A percentile compares a stretch with the other conserved stretches of the same genome.
These are phyloP conservation scores for Amoebophrya sp. DNA, from an alignment of 169 alveolate species.

Conservation along the genomic window DNA sequence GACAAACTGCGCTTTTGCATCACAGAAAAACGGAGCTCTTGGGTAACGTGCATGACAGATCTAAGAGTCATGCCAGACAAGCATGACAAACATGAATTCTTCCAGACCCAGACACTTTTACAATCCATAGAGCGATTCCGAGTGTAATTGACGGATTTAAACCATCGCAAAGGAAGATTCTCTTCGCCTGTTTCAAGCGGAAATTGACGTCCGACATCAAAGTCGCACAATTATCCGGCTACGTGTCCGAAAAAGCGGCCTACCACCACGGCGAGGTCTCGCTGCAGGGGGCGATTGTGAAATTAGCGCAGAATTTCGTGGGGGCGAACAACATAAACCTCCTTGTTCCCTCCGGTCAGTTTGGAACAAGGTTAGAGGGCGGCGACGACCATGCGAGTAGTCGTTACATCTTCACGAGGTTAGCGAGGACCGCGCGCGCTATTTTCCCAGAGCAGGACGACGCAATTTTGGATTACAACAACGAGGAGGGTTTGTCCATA, in stretches of 20 bases:
- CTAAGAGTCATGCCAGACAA: too few relatives aligned
- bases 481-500: constrained; percentile 92
- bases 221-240: constrained; percentile 84
- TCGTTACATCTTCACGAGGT: constrained; percentile 67
- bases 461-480: constrained; percentile 22
- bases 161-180: constrained; percentile 94
- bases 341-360: constrained; percentile 91
- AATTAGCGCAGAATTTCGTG: constrained; percentile 95
- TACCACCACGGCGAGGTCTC: constrained; percentile 98
- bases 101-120: too few relatives aligned
- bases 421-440: constrained; percentile 59
- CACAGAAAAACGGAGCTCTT: too few relatives aligned
- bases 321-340: constrained; percentile 74
- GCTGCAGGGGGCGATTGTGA: constrained; percentile 85
- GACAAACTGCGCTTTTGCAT: too few relatives aligned
- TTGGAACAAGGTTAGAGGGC: constrained; percentile 94
- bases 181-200: constrained; percentile 79
- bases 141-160: constrained; percentile 91
- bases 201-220: constrained; percentile 86
- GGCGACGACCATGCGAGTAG: constrained; percentile 93
- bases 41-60: too few relatives aligned
- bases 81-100: too few relatives aligned
- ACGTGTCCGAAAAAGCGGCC: constrained; percentile 78
- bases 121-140: too few relatives aligned
- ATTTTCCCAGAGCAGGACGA: constrained; percentile 64